These are phyloP conservation scores for Aspergillus heteromorphus DNA, from an alignment of 495 filamentous ascomycete species.

Conservation along the genomic window DNA sequence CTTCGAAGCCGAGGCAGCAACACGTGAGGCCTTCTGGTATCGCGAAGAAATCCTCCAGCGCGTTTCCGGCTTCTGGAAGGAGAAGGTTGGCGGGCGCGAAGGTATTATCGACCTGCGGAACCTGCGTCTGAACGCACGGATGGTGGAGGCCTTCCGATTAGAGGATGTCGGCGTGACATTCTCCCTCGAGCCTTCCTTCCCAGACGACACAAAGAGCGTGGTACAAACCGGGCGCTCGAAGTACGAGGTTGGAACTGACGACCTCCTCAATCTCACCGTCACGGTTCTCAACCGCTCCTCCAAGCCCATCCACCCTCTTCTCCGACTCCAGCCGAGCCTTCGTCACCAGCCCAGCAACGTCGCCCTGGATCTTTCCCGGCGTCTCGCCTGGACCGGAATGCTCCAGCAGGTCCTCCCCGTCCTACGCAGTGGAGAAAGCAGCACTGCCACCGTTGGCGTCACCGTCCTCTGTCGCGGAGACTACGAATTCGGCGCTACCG, in stretches of 20 bases:
- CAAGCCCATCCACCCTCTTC: slow-evolving; percentile 60
- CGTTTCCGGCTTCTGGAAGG: slow-evolving; percentile 66
- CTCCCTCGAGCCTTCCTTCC: slow-evolving; percentile 35
- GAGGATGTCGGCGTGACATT: slow-evolving; percentile 74
- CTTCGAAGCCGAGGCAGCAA: slow-evolving; percentile 70
- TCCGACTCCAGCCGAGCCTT: slow-evolving; percentile 73
- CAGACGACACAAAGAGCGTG: slow-evolving; percentile 16
- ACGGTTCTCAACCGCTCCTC: slow-evolving; percentile 67
- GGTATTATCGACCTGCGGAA: slow-evolving; percentile 71
- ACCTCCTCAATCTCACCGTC: slow-evolving; percentile 63
- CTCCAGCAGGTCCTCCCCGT: slow-evolving; percentile 67
- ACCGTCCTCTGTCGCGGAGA: slow-evolving; percentile 71
- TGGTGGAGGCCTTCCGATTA: slow-evolving; percentile 78
- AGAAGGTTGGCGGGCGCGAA: slow-evolving; percentile 48
- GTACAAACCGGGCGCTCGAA: slow-evolving; percentile 40
- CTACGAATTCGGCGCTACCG: slow-evolving; percentile 73
- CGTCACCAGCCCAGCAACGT: slow-evolving; percentile 65
- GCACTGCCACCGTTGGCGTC: slow-evolving; percentile 56
- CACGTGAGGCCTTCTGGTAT: slow-evolving; percentile 88
- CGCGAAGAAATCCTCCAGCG: slow-evolving; percentile 74
- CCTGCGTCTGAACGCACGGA: slow-evolving; percentile 65
- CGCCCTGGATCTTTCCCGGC: slow-evolving; percentile 77
- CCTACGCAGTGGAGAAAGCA: slow-evolving; percentile 49
- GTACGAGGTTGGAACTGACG: slow-evolving; percentile 60
- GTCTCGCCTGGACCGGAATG: slow-evolving; percentile 78